Percentiles rank a stretch among this genome's conserved stretches.
phyloP scores from a whole-genome alignment of 75 land plant species.

The Sequoiadendron giganteum region DNA sequence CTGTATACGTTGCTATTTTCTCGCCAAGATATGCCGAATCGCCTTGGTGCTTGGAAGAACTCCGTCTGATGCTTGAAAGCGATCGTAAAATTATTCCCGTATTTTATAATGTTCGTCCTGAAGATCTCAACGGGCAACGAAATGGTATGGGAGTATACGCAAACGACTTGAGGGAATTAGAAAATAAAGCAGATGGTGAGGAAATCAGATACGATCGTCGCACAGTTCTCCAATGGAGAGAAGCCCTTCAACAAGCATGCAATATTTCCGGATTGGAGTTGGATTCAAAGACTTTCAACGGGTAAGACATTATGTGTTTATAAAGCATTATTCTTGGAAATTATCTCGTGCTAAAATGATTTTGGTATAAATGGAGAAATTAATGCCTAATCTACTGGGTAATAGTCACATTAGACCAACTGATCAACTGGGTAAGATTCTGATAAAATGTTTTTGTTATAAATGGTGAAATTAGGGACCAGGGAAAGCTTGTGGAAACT shows the following conservation, averaged over 20 bases:
- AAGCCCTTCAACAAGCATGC: background rate
- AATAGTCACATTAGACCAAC: no score
- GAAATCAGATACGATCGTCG: background rate
- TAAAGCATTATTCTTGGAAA: background rate
- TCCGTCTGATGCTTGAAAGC: background rate
- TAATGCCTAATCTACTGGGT: no score
- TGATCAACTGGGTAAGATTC: no score
- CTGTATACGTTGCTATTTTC: background rate
- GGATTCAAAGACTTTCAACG: background rate
- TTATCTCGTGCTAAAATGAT: background rate
- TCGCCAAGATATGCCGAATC: conserved; percentile 3
- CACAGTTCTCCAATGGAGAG: background rate
- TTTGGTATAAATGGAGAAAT: background rate
- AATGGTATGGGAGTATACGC: background rate
- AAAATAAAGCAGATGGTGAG: background rate
- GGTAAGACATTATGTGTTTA: background rate
- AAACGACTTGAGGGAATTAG: no score
- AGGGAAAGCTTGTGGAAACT: background rate
- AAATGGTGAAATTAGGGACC: background rate
- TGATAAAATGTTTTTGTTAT: background rate
- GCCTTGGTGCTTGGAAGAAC: background rate
- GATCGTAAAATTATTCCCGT: background rate
- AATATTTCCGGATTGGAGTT: background rate
- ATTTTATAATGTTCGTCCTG: background rate
- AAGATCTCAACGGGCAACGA: background rate